Evolutionary conservation across 805 yeast genomes (phyloP).

Genomic region (Cyberlindnera subsufficiens): DNA sequence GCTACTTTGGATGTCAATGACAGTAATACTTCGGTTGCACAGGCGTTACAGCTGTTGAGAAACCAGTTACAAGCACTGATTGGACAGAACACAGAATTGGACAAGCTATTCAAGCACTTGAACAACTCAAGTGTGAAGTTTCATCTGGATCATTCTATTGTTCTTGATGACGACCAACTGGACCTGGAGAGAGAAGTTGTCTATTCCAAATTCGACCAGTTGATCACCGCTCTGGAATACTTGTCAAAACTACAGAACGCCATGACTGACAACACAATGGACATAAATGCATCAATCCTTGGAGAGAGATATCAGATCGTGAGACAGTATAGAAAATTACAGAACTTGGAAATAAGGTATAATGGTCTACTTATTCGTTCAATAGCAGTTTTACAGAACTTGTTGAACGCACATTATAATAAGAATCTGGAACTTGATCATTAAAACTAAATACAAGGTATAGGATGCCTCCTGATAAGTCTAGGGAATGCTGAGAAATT

Average conservation of each 20-base stretch:
- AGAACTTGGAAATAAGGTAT: slow-evolving; percentile 14
- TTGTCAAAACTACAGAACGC: neutral
- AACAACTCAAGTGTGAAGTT: slow-evolving; percentile 6
- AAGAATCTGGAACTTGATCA: too few species aligned
- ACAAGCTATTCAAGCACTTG: slow-evolving; percentile 7
- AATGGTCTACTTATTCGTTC: slow-evolving; percentile 19
- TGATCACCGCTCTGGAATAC: neutral
- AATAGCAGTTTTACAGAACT: slow-evolving; percentile 19
- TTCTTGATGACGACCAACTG: neutral
- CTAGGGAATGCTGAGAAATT: slow-evolving; percentile 1
- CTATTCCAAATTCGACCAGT: slow-evolving; percentile 5
- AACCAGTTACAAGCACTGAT: slow-evolving; percentile 5
- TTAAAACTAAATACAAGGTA: too few species aligned
- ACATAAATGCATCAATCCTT: neutral
- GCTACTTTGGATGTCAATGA: slow-evolving; percentile 1
- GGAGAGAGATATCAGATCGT: neutral
- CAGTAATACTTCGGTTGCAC: slow-evolving; percentile 1
- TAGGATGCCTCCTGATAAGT: too few species aligned
- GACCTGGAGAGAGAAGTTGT: slow-evolving; percentile 4
- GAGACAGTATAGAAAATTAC: slow-evolving; percentile 3
- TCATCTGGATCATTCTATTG: slow-evolving; percentile 1
- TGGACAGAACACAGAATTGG: neutral
- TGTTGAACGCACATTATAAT: neutral
- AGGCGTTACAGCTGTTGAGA: slow-evolving; percentile 1
- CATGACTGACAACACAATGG: neutral